Base-by-base conservation (phyloP, 495 filamentous ascomycete genomes). In the Hyphodiscus hymeniophilus region DNA sequence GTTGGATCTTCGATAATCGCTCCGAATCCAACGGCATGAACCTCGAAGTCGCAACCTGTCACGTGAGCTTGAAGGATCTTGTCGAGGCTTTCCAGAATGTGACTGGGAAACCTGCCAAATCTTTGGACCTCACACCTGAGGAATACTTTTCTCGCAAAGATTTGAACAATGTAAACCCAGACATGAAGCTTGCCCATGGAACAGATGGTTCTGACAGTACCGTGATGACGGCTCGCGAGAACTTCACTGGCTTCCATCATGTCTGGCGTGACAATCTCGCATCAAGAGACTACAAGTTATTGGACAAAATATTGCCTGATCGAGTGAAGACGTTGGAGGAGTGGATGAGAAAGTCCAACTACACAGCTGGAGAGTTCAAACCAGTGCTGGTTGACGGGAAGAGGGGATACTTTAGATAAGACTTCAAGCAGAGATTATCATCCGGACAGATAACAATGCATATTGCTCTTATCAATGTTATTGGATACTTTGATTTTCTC, bases 11-110 rank as follows among this genome's bases (percentile, higher is more conserved):
- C 38, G 47, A 55, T 13, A 39, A 56, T 15, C 57, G 55, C 7
- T 40, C 39, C 15, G 13, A 44, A 13, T 50, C 38, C 20, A 43
- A 33, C 12, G 56, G 52, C 3, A 22, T 54, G 51, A 49, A 69
- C 31, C 58, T 71, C 2, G 49, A 60, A 22, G 63, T 69, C n/a
- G 60, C 64, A 2, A 69, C 57, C 6, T 63, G 60, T 5, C 43
- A 46, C 23, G 43, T 46, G 16, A 54, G 67, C 18, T 65, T 54
- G 28, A 34, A 35, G 12, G 60, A 66, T 11, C 50, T 69, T 7
- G 68, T 60, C 3, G 36, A 15, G 17, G 59, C 62, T 0, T 72
- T 69, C 31, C 47, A 13, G 55, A 58, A 22, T 55, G 67, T 20
- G 2, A 46, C 43, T 5, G 43, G 30, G 16, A 35, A 46, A 16